These are phyloP conservation scores for Rhododendron ovatum DNA, from an alignment of 148 eudicot species.

Conservation along the genomic window DNA sequence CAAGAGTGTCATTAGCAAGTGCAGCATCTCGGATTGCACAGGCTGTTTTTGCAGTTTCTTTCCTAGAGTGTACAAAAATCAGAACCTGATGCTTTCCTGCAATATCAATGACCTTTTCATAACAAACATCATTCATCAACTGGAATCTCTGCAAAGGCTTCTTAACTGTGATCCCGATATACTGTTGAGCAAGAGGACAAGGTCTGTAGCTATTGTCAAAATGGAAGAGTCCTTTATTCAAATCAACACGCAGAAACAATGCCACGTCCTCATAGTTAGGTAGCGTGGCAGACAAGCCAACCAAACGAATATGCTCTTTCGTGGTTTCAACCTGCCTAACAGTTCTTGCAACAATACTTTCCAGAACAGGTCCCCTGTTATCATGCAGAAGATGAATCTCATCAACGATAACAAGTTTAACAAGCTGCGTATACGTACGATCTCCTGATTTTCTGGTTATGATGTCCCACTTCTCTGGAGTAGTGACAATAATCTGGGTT, in stretches of 20 bases:
- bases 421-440: conserved; percentile 61
- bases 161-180: conserved; percentile 59
- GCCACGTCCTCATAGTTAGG: conserved; percentile 69
- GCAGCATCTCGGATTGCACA: conserved; percentile 59
- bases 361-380: conserved; percentile 67
- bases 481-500: conserved; percentile 71
- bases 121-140: conserved; percentile 66
- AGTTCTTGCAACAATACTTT: conserved; percentile 70
- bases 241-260: conserved; percentile 51
- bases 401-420: conserved; percentile 61
- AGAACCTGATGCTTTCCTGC: conserved; percentile 68
- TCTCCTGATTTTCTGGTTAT: conserved; percentile 69
- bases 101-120: conserved; percentile 55
- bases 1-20: conserved; percentile 54
- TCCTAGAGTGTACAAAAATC: conserved; percentile 64
- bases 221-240: conserved; percentile 46
- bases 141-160: conserved; percentile 69
- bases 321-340: conserved; percentile 65
- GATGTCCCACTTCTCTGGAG: conserved; percentile 74
- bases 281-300: conserved; percentile 64
- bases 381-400: conserved; percentile 73
- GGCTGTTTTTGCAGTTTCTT: conserved; percentile 66
- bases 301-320: conserved; percentile 55
- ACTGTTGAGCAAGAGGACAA: conserved; percentile 71
- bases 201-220: conserved; percentile 70